Base-by-base conservation (phyloP, 768 basidiomycete species). In the Lactarius psammicola region DNA sequence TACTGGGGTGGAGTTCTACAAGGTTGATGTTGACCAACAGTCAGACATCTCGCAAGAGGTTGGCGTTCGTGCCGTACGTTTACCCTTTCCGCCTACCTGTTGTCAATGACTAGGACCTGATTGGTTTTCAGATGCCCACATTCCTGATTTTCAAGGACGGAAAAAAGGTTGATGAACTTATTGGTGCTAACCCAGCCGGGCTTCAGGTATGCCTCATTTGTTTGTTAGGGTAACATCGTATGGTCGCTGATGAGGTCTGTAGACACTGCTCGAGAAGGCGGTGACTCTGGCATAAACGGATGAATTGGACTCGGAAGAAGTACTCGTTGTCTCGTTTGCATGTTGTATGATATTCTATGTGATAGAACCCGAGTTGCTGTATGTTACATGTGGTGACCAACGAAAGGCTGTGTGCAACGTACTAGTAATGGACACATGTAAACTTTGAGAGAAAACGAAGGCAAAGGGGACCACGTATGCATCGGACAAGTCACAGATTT, bases 1-100 rank as follows among this genome's bases (percentile, higher is more conserved):
- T 60, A 23, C 46, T 2, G 76, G 73, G 15, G 72, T 88, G 62
- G 79, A 80, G 20, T 88, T 90, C 74, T 89, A 87, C 80, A 89
- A 88, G 73, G 85, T 92, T 63, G 85, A 94, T 68, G 83, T 90
- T 34, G 91, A 94, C 70, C 78, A 78, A 42, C 82, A 82, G 60
- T 65, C 72, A 4, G 79, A 81, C 0, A 83, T 89, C 58, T 72
- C 83, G 1, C 75, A 83, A 64, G 86, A 88, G 74, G 84, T 82
- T 59, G 83, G 83, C 46, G 78, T 90, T 63, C 80, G 84, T 65
- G 86, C 85, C 60, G 88, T 89, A 73, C 42, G 87, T 80, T n/a
- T 18, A 51, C 18, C 18, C 40, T 8, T 11, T 18, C 15, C 30
- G 2, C 7, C 10, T 13, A 20, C 30, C 18, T 31, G 17, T 20